Evolutionary conservation across 2,329 filamentous ascomycete genomes (phyloP).

Genomic region (Emydomyces testavorans): DNA sequence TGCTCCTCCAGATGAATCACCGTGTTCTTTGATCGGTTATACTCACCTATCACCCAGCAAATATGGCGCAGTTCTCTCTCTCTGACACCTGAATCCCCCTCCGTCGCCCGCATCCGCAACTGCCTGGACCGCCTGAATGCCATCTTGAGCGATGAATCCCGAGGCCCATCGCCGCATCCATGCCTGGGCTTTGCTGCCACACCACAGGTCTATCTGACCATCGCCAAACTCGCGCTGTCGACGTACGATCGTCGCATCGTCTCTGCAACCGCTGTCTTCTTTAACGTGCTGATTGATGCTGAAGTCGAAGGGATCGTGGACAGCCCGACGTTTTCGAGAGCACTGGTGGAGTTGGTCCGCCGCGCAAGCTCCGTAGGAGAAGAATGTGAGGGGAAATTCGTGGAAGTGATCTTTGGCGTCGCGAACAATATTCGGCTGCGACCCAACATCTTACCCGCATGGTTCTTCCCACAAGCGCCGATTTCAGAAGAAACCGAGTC

Average conservation of each 20-base stretch:
- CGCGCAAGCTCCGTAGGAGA: constrained; percentile 50
- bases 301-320: constrained; percentile 93
- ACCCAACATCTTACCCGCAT: constrained; percentile 73
- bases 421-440: constrained; percentile 90
- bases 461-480: constrained; percentile 60
- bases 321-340: constrained; percentile 71
- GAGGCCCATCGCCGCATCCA: constrained; percentile 76
- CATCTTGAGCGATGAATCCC: constrained; percentile 79
- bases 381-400: constrained; percentile 76
- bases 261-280: constrained; percentile 71
- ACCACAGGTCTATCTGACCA: constrained; percentile 78
- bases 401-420: constrained; percentile 90
- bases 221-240: constrained; percentile 77
- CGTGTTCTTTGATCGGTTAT: background rate
- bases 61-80: constrained; percentile 49
- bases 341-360: constrained; percentile 74
- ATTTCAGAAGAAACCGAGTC: constrained; percentile 30
- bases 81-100: constrained; percentile 41
- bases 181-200: constrained; percentile 79
- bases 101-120: constrained; percentile 40
- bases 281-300: constrained; percentile 85
- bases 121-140: constrained; percentile 47
- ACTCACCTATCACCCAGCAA: constrained; percentile 34
- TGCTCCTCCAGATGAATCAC: background rate
- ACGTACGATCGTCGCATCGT: constrained; percentile 79